A percentile compares a stretch with the other conserved stretches of the same genome.
phyloP scores from a whole-genome alignment of 768 basidiomycete genomes.

The Lentinula aciculospora region DNA sequence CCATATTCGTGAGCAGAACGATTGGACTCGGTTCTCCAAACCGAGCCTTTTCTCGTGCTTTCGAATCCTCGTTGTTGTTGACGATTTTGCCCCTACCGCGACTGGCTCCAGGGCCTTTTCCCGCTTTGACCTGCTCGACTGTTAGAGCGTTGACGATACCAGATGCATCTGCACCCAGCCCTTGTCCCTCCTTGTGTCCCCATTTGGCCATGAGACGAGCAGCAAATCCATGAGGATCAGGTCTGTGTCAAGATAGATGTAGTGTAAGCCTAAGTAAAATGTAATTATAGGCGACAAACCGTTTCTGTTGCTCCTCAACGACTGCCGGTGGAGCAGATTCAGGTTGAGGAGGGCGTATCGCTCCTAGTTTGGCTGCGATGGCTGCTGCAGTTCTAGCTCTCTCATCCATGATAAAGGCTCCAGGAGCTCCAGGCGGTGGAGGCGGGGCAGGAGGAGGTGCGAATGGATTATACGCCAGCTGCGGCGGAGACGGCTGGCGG shows the following conservation, averaged over 20 bases:
- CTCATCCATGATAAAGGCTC: conserved; percentile 48
- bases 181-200: conserved; percentile 94
- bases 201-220: conserved; percentile 91
- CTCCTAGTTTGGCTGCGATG: conserved; percentile 70
- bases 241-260: conserved; percentile 20
- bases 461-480: conserved; percentile 66
- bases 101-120: conserved; percentile 26
- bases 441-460: conserved; percentile 57
- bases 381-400: conserved; percentile 74
- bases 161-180: conserved; percentile 75
- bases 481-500: conserved; percentile 24
- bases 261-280: neutral
- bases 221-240: conserved; percentile 73
- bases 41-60: conserved; percentile 70
- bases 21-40: conserved; percentile 91
- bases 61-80: conserved; percentile 84
- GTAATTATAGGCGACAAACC: neutral
- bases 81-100: conserved; percentile 77
- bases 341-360: conserved; percentile 28
- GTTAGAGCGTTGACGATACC: conserved; percentile 89
- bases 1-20: conserved; percentile 88
- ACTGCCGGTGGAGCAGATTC: conserved; percentile 19
- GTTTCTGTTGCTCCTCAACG: conserved; percentile 22
- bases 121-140: conserved; percentile 59
- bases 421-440: conserved; percentile 36